Evolutionary conservation across 768 basidiomycete genomes (phyloP).

Genomic region (Mycena capillaripes): DNA sequence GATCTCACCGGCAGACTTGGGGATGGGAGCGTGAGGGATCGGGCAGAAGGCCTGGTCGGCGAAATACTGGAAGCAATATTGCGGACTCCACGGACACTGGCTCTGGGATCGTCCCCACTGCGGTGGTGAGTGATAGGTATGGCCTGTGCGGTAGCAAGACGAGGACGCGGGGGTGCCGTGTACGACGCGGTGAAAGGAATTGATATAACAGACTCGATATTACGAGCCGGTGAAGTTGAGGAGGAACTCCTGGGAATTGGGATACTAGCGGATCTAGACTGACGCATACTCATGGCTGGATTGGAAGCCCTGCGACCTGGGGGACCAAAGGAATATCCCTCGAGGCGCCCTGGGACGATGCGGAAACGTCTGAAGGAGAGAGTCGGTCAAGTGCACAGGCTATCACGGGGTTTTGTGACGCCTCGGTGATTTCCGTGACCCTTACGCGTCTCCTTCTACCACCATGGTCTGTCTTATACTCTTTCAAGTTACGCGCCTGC

Average conservation of each 20-base stretch:
- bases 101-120: slow-evolving; percentile 53
- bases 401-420: background rate
- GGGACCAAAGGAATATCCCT: background rate
- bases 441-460: slow-evolving; percentile 44
- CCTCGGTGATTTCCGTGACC: background rate
- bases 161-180: slow-evolving; percentile 56
- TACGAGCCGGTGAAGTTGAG: slow-evolving; percentile 63
- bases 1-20: slow-evolving; percentile 46
- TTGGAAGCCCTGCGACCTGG: background rate
- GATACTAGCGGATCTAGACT: slow-evolving; percentile 76
- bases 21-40: slow-evolving; percentile 58
- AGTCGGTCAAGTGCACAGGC: background rate
- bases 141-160: slow-evolving; percentile 51
- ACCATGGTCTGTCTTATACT: slow-evolving; percentile 15
- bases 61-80: slow-evolving; percentile 51
- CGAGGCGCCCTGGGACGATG: background rate
- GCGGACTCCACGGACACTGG: slow-evolving; percentile 57
- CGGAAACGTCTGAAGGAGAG: background rate
- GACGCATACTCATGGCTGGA: slow-evolving; percentile 61
- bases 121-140: slow-evolving; percentile 41
- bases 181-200: slow-evolving; percentile 60
- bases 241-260: slow-evolving; percentile 70
- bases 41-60: slow-evolving; percentile 57
- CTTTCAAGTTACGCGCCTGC: slow-evolving; percentile 11
- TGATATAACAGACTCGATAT: slow-evolving; percentile 76